A percentile compares a stretch with the other conserved stretches of the same genome.
These are phyloP conservation scores for Curvularia spicifera DNA, from an alignment of 2,329 filamentous ascomycete species.

Conservation along the genomic window DNA sequence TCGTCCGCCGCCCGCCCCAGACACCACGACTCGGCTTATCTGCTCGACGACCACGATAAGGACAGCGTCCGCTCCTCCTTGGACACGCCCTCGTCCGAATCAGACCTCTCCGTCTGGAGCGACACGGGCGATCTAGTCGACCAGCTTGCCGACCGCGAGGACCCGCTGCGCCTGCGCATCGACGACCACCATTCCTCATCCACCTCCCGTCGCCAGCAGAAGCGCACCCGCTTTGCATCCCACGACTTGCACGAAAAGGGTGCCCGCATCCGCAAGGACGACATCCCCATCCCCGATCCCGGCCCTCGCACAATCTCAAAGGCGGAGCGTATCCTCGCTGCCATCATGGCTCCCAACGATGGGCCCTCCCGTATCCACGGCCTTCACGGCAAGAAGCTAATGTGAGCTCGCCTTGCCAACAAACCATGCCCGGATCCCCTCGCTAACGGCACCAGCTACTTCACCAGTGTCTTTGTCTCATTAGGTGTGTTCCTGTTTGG, in stretches of 20 bases:
- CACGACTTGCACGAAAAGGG: slow-evolving; percentile 54
- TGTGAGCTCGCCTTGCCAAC: slow-evolving; percentile 63
- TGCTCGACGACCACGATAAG: slow-evolving; percentile 57
- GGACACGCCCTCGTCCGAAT: slow-evolving; percentile 63
- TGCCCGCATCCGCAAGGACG: slow-evolving; percentile 65
- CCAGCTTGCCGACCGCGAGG: slow-evolving; percentile 82
- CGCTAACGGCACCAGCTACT: slow-evolving; percentile 69
- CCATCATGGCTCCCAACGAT: slow-evolving; percentile 84
- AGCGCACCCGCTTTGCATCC: slow-evolving; percentile 72
- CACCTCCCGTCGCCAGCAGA: slow-evolving; percentile 56
- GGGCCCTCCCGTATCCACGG: slow-evolving; percentile 77
- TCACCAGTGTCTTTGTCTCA: slow-evolving; percentile 90
- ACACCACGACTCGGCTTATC: slow-evolving; percentile 50
- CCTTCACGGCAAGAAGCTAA: slow-evolving; percentile 91
- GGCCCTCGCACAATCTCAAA: slow-evolving; percentile 67
- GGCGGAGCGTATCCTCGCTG: slow-evolving; percentile 73
- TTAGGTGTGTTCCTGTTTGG: slow-evolving; percentile 87
- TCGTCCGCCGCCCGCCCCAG: slow-evolving; percentile 53
- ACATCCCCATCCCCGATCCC: slow-evolving; percentile 80
- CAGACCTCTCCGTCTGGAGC: slow-evolving; percentile 83
- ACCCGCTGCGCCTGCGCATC: slow-evolving; percentile 76
- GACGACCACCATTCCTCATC: slow-evolving; percentile 63
- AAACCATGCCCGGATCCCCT: not conserved
- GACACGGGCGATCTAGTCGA: slow-evolving; percentile 95
- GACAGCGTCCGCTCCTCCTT: slow-evolving; percentile 61